phyloP scores from a whole-genome alignment of 768 basidiomycete species.

The Lactifluus echinatus region DNA sequence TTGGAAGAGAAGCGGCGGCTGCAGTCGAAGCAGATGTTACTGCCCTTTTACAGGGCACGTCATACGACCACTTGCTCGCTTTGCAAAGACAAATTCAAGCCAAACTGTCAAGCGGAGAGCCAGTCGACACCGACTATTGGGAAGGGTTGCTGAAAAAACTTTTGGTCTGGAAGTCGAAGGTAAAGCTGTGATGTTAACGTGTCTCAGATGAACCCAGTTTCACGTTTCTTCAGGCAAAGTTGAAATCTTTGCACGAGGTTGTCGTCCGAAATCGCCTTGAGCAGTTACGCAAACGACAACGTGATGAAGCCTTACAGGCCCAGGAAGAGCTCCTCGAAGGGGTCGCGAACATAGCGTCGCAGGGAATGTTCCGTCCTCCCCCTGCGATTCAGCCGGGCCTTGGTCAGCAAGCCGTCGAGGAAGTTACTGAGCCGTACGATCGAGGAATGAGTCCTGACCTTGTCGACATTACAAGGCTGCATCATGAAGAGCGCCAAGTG shows the following conservation, averaged over 20 bases:
- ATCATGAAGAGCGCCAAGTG: constrained; percentile 72
- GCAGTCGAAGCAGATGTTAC: constrained; percentile 85
- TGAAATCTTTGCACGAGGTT: constrained; percentile 89
- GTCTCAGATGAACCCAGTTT: not conserved
- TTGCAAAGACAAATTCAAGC: constrained; percentile 82
- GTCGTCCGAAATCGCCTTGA: constrained; percentile 94
- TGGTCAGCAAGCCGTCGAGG: constrained; percentile 33
- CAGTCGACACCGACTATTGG: constrained; percentile 97
- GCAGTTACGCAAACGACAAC: constrained; percentile 89
- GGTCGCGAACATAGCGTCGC: constrained; percentile 53
- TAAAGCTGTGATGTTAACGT: constrained; percentile 27
- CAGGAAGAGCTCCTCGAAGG: constrained; percentile 85
- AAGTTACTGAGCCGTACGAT: constrained; percentile 72
- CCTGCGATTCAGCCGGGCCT: constrained; percentile 28
- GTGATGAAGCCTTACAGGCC: constrained; percentile 91
- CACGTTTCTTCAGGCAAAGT: constrained; percentile 56
- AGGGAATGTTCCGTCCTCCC: constrained; percentile 35
- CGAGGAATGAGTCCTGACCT: constrained; percentile 80
- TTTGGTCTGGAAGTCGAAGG: constrained; percentile 96
- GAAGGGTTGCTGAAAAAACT: constrained; percentile 85
- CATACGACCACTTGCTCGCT: constrained; percentile 71
- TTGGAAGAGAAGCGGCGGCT: constrained; percentile 60
- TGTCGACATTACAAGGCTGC: constrained; percentile 60
- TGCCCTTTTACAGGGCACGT: constrained; percentile 72
- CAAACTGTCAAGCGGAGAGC: constrained; percentile 87